Conservation (phyloP, 208 protist genomes). For the Acanthamoeba triangularis region DNA sequence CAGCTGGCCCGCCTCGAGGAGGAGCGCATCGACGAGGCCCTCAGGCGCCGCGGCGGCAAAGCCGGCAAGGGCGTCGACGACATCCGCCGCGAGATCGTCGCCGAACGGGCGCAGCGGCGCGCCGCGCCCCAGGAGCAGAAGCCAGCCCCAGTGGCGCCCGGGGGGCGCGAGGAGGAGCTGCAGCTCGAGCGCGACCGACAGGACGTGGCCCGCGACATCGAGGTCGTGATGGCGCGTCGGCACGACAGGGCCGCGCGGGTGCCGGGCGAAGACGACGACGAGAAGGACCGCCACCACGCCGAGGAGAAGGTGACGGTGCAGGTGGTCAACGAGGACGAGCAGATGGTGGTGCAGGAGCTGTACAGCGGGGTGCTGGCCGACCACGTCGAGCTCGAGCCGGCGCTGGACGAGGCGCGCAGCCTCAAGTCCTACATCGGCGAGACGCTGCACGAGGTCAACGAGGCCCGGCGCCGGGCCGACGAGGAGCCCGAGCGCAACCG, state of each 20-base stretch:
- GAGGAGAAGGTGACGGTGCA: background rate
- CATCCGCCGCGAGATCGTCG: background rate
- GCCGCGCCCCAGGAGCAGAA: too few species aligned
- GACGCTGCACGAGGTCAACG: background rate
- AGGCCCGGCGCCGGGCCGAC: background rate
- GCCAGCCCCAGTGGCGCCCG: too few species aligned
- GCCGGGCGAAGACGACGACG: background rate
- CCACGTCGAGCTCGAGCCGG: background rate
- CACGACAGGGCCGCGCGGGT: background rate
- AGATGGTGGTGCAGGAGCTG: background rate
- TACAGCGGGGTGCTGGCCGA: background rate
- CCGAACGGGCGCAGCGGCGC: background rate
- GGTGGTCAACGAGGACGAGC: background rate
- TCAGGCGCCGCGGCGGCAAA: background rate
- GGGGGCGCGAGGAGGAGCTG: background rate
- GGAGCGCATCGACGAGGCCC: conserved; percentile 8
- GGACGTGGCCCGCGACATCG: background rate
- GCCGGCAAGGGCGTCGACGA: background rate
- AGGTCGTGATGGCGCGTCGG: background rate
- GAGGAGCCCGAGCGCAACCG: conserved; percentile 15
- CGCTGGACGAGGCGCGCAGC: conserved; percentile 35
- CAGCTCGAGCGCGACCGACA: background rate
- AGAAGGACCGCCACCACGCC: background rate
- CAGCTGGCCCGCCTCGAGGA: conserved; percentile 6
- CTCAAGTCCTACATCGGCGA: conserved; percentile 15